phyloP scores from a whole-genome alignment of 768 basidiomycete species.

The Amyloporia xantha region DNA sequence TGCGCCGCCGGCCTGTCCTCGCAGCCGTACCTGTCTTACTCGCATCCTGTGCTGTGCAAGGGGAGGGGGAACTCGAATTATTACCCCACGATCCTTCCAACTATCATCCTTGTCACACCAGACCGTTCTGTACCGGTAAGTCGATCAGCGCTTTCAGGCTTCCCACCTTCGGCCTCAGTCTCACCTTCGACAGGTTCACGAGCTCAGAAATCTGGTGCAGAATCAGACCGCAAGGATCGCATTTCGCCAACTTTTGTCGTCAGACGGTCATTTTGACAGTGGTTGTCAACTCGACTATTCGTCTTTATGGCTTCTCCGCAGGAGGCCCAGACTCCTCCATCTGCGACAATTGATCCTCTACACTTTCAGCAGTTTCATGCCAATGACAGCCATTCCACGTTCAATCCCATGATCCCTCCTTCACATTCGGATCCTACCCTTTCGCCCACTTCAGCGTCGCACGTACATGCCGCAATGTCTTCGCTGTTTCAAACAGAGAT shows the following conservation, averaged over 20 bases:
- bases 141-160: no score
- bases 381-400: conserved; percentile 12
- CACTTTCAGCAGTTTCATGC: conserved; percentile 18
- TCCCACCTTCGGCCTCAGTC: no score
- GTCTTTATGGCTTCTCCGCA: conserved; percentile 18
- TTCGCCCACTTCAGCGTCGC: conserved; percentile 14
- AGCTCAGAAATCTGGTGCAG: no score
- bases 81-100: not conserved
- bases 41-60: not conserved
- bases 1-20: not conserved
- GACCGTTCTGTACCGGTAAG: no score
- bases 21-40: not conserved
- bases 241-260: not conserved
- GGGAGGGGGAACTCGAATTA: not conserved
- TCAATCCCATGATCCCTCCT: conserved; percentile 12
- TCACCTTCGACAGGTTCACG: no score
- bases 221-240: not conserved
- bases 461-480: conserved; percentile 14
- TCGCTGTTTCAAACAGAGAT: conserved; percentile 20
- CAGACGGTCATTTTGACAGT: not conserved
- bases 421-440: conserved; percentile 17
- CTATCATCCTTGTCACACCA: not conserved
- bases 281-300: not conserved
- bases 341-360: conserved; percentile 18
- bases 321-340: conserved; percentile 14